Evolutionary conservation across 2,329 filamentous ascomycete species (phyloP).

Genomic region (Aspergillus sp.): DNA sequence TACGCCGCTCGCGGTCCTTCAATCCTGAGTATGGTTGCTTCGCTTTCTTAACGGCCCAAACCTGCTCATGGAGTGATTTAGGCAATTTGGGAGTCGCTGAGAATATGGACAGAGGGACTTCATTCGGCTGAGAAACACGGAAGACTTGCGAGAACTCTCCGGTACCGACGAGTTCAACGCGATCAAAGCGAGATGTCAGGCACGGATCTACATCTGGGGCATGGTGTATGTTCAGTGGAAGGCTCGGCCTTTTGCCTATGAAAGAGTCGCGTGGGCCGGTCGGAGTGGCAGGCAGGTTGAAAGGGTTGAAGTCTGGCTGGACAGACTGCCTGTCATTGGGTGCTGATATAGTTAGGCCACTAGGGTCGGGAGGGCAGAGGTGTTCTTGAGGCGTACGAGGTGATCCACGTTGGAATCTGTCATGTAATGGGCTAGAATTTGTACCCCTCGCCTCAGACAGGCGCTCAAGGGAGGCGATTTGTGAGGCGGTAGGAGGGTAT

Average conservation of each 20-base stretch:
- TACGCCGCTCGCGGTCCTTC: slow-evolving; percentile 77
- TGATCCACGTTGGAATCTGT: slow-evolving; percentile 55
- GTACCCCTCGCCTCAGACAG: slow-evolving; percentile 32
- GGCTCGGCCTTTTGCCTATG: slow-evolving; percentile 59
- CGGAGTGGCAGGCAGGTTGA: slow-evolving; percentile 74
- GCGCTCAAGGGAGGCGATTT: slow-evolving; percentile 36
- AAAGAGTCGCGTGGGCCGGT: slow-evolving; percentile 65
- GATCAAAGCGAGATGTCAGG: slow-evolving; percentile 73
- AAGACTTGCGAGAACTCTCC: slow-evolving; percentile 96
- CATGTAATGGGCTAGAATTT: slow-evolving; percentile 58
- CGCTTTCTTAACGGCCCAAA: slow-evolving; percentile 94
- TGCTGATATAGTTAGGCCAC: slow-evolving; percentile 77
- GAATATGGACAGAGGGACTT: slow-evolving; percentile 42
- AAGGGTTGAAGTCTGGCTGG: slow-evolving; percentile 43
- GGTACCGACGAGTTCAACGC: slow-evolving; percentile 75
- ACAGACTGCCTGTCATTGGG: slow-evolving; percentile 45
- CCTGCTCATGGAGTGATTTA: slow-evolving; percentile 56
- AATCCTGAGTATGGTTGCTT: slow-evolving; percentile 75
- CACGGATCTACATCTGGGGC: slow-evolving; percentile 73
- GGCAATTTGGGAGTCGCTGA: slow-evolving; percentile 52
- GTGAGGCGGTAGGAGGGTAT: slow-evolving; percentile 33
- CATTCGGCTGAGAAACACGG: slow-evolving; percentile 60
- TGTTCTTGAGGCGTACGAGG: slow-evolving; percentile 79
- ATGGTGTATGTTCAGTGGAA: slow-evolving; percentile 70
- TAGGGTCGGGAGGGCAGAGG: slow-evolving; percentile 75